Base-by-base conservation (phyloP, 495 filamentous ascomycete species). In the Durotheca rogersii region DNA sequence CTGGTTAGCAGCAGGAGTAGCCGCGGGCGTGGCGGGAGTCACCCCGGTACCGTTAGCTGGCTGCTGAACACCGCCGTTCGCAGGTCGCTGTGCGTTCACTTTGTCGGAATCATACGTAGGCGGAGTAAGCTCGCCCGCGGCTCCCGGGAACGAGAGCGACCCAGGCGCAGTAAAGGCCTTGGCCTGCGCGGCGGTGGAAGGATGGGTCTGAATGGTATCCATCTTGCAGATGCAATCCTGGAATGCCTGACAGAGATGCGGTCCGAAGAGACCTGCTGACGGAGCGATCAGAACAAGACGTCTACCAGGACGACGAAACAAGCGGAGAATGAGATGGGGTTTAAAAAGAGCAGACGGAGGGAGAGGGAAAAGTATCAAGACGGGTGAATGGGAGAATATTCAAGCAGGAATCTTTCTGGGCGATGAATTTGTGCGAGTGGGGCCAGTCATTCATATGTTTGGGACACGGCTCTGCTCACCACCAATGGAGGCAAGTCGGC, bases 1-100 rank as follows among this genome's bases (percentile, higher is more conserved):
- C 46, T 73, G 81, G 17, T 75, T 85, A 48, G 87, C 88, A 63
- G 82, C 87, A 65, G 92, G 91, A 36, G 92, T 96, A 54, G 93
- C 89, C 77, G 90, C 92, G 53, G 92, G 92, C 69, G 93, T 96
- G 44, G 90, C 89, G 76, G 91, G 90, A 75, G 85, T 90, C 79
- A 95, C 88, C 81, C 89, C 89, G 70, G 85, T 88, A 77, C 80
- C 87, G 61, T 76, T 81, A 19, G 70, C 61, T 47, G 68, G 64
- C 59, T 77, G 79, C 74, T 81, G 81, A 66, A 74, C 76, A 62
- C 73, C 60, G 25, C 70, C 81, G 63, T 81, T 82, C 66, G 69
- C 58, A 40, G 67, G 61, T 60, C 67, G 67, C 55, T 77, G 73
- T 45, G 63, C 75, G 57, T 67, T 74, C 53, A 73, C 53, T 41